Percentiles rank a stretch among this genome's conserved stretches.
phyloP scores from a whole-genome alignment of 371 early-diverging fungal species.

The Lichtheimia ornata region DNA sequence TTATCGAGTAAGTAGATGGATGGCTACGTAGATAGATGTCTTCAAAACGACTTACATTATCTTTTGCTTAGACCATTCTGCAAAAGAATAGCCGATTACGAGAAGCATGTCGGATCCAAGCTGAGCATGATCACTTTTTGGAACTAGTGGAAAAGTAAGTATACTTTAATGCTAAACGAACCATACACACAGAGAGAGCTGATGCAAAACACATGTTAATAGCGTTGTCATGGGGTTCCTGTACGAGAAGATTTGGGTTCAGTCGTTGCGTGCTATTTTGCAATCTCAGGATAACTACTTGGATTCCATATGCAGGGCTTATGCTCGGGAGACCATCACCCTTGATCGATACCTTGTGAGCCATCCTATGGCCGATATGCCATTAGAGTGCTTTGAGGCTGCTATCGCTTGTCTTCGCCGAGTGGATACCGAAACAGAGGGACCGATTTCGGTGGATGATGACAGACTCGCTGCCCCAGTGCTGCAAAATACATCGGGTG shows the following conservation, averaged over 20 bases:
- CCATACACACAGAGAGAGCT: background rate
- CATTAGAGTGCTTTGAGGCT: constrained; percentile 27
- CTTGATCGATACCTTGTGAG: constrained; percentile 42
- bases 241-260: constrained; percentile 63
- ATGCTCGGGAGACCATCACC: constrained; percentile 33
- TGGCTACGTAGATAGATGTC: background rate
- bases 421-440: constrained; percentile 30
- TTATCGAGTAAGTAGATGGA: constrained; percentile 26
- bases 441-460: constrained; percentile 6
- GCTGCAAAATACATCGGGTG: background rate
- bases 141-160: constrained; percentile 65
- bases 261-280: constrained; percentile 52
- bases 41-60: background rate
- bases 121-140: constrained; percentile 56
- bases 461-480: constrained; percentile 11
- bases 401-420: constrained; percentile 36
- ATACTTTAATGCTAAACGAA: background rate
- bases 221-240: constrained; percentile 62
- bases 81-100: constrained; percentile 41
- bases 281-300: constrained; percentile 41
- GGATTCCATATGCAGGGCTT: constrained; percentile 33
- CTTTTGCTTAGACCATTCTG: constrained; percentile 37
- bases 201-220: constrained; percentile 3
- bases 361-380: constrained; percentile 46
- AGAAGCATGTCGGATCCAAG: constrained; percentile 47